phyloP scores from a whole-genome alignment of 768 basidiomycete species.

The Termitomyces sp. region DNA sequence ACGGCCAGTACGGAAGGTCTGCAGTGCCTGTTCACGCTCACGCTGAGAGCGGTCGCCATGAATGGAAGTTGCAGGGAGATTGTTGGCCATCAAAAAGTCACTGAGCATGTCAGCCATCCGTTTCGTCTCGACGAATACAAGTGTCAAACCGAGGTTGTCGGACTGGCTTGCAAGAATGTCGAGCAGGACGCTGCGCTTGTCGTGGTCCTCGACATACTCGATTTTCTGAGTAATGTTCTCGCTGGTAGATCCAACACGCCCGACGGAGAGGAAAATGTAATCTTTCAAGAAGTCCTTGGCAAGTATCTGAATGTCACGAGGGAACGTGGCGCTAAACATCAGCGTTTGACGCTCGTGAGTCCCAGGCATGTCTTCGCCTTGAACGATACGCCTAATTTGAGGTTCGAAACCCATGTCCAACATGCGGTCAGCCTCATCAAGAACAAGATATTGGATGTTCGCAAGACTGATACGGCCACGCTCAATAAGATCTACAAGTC shows the following conservation, averaged over 20 bases:
- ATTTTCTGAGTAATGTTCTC: conserved; percentile 99
- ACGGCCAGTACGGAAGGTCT: conserved; percentile 91
- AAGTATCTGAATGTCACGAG: conserved; percentile 96
- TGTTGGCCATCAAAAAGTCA: conserved; percentile 84
- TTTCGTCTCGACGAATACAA: conserved; percentile 99
- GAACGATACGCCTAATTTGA: conserved; percentile 96
- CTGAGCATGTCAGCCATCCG: conserved; percentile 98
- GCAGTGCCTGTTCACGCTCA: conserved; percentile 93
- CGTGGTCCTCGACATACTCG: conserved; percentile 95
- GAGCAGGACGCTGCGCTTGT: conserved; percentile 95
- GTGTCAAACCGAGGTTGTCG: conserved; percentile 67
- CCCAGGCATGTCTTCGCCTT: conserved; percentile 98
- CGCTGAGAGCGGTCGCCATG: conserved; percentile 98
- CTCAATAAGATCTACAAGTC: conserved; percentile 97
- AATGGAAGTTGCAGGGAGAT: conserved; percentile 90
- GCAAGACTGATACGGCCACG: conserved; percentile 94
- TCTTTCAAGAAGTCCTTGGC: conserved; percentile 97
- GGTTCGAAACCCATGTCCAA: conserved; percentile 99
- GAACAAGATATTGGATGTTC: conserved; percentile 96
- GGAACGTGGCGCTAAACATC: conserved; percentile 99
- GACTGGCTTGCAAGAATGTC: conserved; percentile 86
- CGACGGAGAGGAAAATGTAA: conserved; percentile 97
- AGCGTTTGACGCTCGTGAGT: conserved; percentile 89
- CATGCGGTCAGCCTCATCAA: conserved; percentile 99
- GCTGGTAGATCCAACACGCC: conserved; percentile 96